Conservation (phyloP, 805 yeast species). For the Candida ponderosae region DNA sequence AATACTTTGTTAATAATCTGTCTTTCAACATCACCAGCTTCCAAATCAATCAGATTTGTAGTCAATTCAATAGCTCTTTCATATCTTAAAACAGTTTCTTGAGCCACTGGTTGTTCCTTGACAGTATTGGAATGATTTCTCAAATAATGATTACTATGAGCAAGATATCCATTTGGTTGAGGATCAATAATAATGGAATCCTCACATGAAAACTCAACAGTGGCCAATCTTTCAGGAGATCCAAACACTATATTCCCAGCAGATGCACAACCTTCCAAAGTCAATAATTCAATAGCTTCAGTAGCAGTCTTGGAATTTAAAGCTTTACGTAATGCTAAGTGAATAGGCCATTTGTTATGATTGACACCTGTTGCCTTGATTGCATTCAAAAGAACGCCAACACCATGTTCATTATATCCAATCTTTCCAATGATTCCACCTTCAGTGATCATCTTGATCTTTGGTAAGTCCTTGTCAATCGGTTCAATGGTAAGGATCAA, state of each 20-base stretch:
- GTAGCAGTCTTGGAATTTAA: slow-evolving; percentile 11
- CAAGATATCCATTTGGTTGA: not conserved
- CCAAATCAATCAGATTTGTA: not conserved
- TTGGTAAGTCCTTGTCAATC: slow-evolving; percentile 14
- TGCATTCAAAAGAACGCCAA: slow-evolving; percentile 25
- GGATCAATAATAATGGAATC: not conserved
- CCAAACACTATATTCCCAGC: not conserved
- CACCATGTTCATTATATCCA: slow-evolving; percentile 25
- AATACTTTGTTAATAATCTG: not conserved
- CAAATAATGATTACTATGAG: slow-evolving; percentile 1
- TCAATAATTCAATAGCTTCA: slow-evolving; percentile 13
- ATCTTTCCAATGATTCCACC: slow-evolving; percentile 29
- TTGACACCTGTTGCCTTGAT: slow-evolving; percentile 7
- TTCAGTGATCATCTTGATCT: slow-evolving; percentile 23
- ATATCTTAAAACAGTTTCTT: not conserved
- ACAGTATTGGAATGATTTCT: not conserved
- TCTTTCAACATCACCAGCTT: not conserved
- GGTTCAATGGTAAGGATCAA: slow-evolving; percentile 19
- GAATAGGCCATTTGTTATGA: slow-evolving; percentile 8
- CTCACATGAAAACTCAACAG: not conserved
- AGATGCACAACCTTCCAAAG: not conserved
- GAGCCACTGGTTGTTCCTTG: not conserved
- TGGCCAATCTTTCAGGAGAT: not conserved
- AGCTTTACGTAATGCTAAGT: slow-evolving; percentile 8
- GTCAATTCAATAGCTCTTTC: not conserved